phyloP scores from a whole-genome alignment of 805 yeast genomes.

The Isabelozyma rhagii region DNA sequence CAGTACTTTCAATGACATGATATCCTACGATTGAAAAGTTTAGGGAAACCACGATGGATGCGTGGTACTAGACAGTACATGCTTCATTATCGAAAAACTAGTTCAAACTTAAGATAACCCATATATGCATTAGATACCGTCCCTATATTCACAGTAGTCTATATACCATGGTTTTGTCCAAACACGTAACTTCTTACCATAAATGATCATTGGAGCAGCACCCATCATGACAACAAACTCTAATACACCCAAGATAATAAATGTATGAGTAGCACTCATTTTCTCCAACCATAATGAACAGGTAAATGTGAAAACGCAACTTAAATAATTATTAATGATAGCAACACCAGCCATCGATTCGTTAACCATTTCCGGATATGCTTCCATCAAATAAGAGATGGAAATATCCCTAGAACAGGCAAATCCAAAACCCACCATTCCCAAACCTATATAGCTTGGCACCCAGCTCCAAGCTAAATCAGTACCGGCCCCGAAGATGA shows the following conservation, averaged over 20 bases:
- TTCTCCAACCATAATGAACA: slow-evolving; percentile 37
- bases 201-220: slow-evolving; percentile 27
- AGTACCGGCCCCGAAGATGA: slow-evolving; percentile 37
- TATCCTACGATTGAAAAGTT: not conserved
- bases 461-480: slow-evolving; percentile 35
- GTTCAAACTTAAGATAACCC: not conserved
- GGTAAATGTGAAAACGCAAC: slow-evolving; percentile 36
- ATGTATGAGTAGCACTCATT: slow-evolving; percentile 35
- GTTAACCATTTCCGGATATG: slow-evolving; percentile 39
- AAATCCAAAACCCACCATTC: slow-evolving; percentile 34
- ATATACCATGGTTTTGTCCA: slow-evolving; percentile 33
- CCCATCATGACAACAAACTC: slow-evolving; percentile 30
- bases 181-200: slow-evolving; percentile 31
- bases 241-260: slow-evolving; percentile 32
- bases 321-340: slow-evolving; percentile 35
- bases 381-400: slow-evolving; percentile 37
- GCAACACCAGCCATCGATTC: slow-evolving; percentile 40
- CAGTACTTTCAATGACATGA: not conserved
- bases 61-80: not conserved
- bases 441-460: slow-evolving; percentile 36
- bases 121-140: slow-evolving; percentile 7
- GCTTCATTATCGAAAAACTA: not conserved
- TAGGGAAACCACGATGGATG: not conserved
- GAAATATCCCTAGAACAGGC: slow-evolving; percentile 39
- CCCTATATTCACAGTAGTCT: slow-evolving; percentile 24